Conservation (phyloP, 352 stramenopile species). For the Elongisporangium anandrum region DNA sequence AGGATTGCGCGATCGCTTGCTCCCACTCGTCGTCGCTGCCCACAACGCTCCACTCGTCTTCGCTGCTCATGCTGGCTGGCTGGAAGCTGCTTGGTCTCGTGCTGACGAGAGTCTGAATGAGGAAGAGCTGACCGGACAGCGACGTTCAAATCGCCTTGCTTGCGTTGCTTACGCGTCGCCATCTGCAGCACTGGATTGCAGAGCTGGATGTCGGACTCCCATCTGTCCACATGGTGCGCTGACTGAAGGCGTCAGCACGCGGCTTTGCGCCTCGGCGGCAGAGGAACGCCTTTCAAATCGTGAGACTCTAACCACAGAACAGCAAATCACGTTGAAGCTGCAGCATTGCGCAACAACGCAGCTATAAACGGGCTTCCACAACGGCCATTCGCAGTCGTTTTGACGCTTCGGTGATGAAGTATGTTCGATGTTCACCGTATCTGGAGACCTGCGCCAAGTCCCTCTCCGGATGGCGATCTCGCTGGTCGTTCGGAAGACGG, state of each 20-base stretch:
- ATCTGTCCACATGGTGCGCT: background rate
- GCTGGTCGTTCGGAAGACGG: too few species aligned
- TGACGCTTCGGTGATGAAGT: too few species aligned
- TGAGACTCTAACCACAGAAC: background rate
- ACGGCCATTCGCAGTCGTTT: too few species aligned
- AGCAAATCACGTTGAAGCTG: background rate
- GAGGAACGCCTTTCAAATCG: background rate
- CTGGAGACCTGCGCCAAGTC: too few species aligned
- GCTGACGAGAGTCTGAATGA: background rate
- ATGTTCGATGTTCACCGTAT: too few species aligned
- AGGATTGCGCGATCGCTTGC: background rate
- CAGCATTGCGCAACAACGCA: too few species aligned
- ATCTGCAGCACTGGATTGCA: background rate
- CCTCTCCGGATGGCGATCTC: too few species aligned
- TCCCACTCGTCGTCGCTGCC: constrained; percentile 29
- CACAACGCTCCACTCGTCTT: constrained; percentile 61
- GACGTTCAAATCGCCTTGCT: background rate
- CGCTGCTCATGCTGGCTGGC: constrained; percentile 13
- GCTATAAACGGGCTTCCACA: too few species aligned
- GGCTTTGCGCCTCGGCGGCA: background rate
- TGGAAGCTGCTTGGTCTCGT: background rate
- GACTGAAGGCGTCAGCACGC: background rate
- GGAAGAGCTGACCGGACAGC: background rate
- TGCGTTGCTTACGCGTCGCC: background rate
- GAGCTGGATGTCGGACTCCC: background rate